phyloP scores from a whole-genome alignment of 805 yeast species.

The Suhomyces kilbournensis region DNA sequence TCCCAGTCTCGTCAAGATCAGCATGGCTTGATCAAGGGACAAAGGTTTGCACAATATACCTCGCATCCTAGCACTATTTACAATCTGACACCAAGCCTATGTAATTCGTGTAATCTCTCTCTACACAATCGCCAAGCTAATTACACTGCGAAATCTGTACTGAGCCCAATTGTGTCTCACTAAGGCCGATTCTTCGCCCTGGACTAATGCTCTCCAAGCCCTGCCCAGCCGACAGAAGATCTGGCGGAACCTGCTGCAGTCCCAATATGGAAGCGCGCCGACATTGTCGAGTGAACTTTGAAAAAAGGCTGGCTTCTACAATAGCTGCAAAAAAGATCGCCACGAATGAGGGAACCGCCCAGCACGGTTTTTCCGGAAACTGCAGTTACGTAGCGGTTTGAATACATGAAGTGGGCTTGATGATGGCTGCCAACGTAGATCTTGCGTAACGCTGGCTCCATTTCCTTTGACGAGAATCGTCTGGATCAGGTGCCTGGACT shows the following conservation, averaged over 20 bases:
- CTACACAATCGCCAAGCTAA: neutral
- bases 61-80: neutral
- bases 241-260: neutral
- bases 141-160: neutral
- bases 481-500: neutral
- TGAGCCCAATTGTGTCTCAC: neutral
- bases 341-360: neutral
- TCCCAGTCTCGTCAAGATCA: neutral
- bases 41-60: neutral
- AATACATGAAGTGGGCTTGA: neutral
- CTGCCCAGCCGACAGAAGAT: neutral
- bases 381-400: neutral
- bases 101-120: neutral
- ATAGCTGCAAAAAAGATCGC: constrained; percentile 1
- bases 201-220: neutral
- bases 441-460: constrained; percentile 1
- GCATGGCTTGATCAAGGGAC: neutral
- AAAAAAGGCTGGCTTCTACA: neutral
- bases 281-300: neutral
- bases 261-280: constrained; percentile 1
- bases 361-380: neutral
- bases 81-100: neutral
- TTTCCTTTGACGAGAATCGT: neutral
- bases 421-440: neutral
- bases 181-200: neutral